Conservation (phyloP, 2,329 filamentous ascomycete genomes). For the Macrophomina tecta region DNA sequence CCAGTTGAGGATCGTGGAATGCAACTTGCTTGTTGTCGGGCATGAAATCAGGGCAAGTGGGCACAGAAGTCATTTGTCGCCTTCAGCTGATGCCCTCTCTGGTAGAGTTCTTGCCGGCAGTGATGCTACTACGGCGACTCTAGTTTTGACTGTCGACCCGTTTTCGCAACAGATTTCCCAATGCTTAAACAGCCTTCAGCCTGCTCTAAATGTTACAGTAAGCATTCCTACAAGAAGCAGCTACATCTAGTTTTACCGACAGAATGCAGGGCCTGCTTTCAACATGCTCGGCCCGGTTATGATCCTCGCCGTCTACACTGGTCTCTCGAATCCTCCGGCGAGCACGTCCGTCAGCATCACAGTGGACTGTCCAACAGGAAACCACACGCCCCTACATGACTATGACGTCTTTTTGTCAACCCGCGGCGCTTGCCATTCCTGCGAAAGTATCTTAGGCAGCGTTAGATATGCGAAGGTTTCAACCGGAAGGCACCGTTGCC, state of each 20-base stretch:
- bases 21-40: not conserved
- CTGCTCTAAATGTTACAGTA: not conserved
- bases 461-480: not conserved
- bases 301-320: not conserved
- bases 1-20: not conserved
- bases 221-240: not conserved
- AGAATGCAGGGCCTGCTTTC: no score
- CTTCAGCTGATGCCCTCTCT: not conserved
- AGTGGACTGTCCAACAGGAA: conserved; percentile 1
- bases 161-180: not conserved
- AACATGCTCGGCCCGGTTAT: not conserved
- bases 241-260: not conserved
- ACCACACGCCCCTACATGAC: not conserved
- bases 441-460: not conserved
- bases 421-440: not conserved
- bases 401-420: not conserved
- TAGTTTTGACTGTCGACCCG: not conserved
- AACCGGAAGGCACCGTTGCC: not conserved
- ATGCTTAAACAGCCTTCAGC: not conserved
- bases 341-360: not conserved
- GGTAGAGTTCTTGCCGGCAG: not conserved
- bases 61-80: no score
- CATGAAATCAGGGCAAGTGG: not conserved
- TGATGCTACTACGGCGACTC: not conserved
- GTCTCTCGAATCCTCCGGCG: conserved; percentile 2